Base-by-base conservation (phyloP, 1,284 basidiomycete genomes). In the Ustilago tritici region DNA sequence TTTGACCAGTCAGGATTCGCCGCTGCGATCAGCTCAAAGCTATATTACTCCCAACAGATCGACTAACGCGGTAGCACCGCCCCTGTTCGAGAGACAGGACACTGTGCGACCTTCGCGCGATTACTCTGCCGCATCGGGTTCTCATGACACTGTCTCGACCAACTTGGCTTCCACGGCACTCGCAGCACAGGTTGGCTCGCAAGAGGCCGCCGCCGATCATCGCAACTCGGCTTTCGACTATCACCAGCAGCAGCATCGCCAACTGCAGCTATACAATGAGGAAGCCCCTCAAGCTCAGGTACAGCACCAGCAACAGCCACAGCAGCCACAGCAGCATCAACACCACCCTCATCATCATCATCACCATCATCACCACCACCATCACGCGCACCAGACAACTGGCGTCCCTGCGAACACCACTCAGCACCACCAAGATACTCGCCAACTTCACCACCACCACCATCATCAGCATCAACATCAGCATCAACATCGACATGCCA, bases 71-170 rank as follows among this genome's bases (percentile, higher is more conserved):
- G 38, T 60, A 19, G 74, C 74, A 11, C 74, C 74, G 52, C 69
- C 74, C 4, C 47, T 68, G 28, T 76, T 76, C 40, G 74, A 76
- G 50, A 63, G 74, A 31, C 74, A 76, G 47, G 74, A 76, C 40
- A 76, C 74, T 3, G 74, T 76, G n/a, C 61, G 69, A 47, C 69
- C 74, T n/a, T 68, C 74, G 31, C 61, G 74, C 4, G 56, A 57
- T 34, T 69, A 69, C 36, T 36, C 65, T 4, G n/a, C 56, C 9
- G 59, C 74, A 9, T 68, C 74, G 15, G 65, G 65, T 19, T 68
- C 69, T 15, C 61, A 69, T 17, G 61, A 71, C 14, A 58, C 47
- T 4, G 36, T 61, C n/a, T 71, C 74, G 43, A 70, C 66, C 54
- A 76, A 61, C 36, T 23, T 61, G 19, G 74, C 74, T 19, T 71